Evolutionary conservation across 2,329 filamentous ascomycete genomes (phyloP).

Genomic region (Cordyceps cicadae): DNA sequence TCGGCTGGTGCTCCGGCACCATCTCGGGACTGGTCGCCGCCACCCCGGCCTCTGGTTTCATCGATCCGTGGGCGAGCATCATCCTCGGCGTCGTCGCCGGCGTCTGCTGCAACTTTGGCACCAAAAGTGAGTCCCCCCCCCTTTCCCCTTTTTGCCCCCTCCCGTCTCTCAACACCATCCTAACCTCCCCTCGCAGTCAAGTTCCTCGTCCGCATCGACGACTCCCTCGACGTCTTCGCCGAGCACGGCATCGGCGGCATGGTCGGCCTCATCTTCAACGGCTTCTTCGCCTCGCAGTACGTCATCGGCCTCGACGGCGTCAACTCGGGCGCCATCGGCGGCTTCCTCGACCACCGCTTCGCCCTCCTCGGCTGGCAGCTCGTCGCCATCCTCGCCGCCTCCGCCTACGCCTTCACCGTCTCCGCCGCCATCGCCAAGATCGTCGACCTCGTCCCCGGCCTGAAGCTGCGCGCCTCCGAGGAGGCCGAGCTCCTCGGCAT

Average conservation of each 20-base stretch:
- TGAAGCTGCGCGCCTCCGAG: conserved; percentile 71
- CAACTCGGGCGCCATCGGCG: conserved; percentile 59
- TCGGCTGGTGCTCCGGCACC: conserved; percentile 64
- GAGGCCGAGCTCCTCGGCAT: conserved; percentile 80
- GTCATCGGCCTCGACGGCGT: conserved; percentile 70
- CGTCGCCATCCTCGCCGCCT: conserved; percentile 61
- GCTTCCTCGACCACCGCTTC: conserved; percentile 69
- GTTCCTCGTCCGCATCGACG: conserved; percentile 56
- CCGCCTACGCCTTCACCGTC: conserved; percentile 63
- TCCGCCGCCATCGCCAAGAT: conserved; percentile 64
- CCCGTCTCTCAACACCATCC: conserved; percentile 1
- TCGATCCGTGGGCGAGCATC: conserved; percentile 59
- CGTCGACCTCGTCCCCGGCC: conserved; percentile 68
- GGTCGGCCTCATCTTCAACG: conserved; percentile 65
- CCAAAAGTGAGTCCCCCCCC: conserved; percentile 38
- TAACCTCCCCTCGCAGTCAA: conserved; percentile 35
- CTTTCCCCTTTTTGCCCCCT: not conserved
- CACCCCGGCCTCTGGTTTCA: conserved; percentile 60
- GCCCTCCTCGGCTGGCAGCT: conserved; percentile 71
- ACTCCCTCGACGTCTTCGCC: conserved; percentile 64
- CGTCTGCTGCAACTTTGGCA: conserved; percentile 58
- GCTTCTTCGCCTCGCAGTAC: conserved; percentile 59
- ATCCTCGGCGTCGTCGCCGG: conserved; percentile 59
- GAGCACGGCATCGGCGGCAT: conserved; percentile 64
- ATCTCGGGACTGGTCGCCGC: conserved; percentile 65